Base-by-base conservation (phyloP, 352 stramenopile genomes). In the Phytophthora kernoviae region DNA sequence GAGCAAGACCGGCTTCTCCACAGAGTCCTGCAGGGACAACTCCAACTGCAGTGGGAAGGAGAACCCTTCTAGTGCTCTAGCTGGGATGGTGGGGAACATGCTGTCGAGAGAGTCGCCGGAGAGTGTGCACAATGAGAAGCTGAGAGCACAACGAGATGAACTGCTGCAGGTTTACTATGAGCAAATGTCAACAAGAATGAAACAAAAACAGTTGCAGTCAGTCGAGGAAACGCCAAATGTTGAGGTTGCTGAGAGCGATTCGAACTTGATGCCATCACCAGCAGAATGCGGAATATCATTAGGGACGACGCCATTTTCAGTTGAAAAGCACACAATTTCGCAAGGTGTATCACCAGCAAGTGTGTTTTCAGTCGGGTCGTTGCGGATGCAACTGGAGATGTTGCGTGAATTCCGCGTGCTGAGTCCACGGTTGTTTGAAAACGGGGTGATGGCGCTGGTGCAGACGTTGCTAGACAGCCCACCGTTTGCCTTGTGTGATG, bases 381-480 rank as follows among this genome's bases (percentile, higher is more conserved):
- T 90, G n/a, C 78, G 80, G 7, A 60, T 92, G 44, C 82, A 92
- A 48, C 64, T 92, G 24, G 74, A 87, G 43, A 87, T 90, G 74
- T 58, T 92, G 34, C 78, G 68, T 1, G 76, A 81, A 30, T 88
- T 89, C 22, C 77, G 77, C 5, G 48, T 42, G 3, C 39, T 63
- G 8, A 77, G 60, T 51, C 69, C 80, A 24, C 58, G 39, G 6
- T 27, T 90, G 6, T 92, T 89, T 53, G 75, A 87, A 41, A 79
- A 73, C 15, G 74, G 78, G 3, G 49, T 74, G 21, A 58, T 87
- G 34, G 45, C 77, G 4, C 62, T 90, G 6, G 68, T 90, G 15
- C 49, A 83, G 24, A 88, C 82, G 1, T 42, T 88, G 17, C 20
- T 87, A 20, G 82, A 90, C 20, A 86, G 79, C 18, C 78, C 78